Conservation (phyloP, 805 yeast species). For the Suhomyces sp. region DNA sequence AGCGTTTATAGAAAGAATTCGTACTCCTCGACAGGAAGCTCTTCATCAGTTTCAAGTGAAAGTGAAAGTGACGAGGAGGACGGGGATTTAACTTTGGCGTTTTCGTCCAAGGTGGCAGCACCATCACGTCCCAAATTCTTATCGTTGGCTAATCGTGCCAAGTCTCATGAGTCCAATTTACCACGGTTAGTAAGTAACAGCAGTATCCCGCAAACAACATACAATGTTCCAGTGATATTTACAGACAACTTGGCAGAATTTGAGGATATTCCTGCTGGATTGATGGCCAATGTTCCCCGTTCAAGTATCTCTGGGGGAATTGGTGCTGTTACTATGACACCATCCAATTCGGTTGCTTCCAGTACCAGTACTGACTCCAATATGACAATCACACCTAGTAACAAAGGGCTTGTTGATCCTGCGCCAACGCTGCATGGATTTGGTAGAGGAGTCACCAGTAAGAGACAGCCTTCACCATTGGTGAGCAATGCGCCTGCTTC, state of each 20-base stretch:
- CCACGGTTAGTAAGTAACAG: constrained; percentile 22
- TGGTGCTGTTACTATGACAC: constrained; percentile 11
- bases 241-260: constrained; percentile 34
- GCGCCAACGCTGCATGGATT: too few species aligned
- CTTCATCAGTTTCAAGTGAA: constrained; percentile 12
- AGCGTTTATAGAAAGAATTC: constrained; percentile 5
- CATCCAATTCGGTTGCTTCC: constrained; percentile 15
- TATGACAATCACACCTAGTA: constrained; percentile 12
- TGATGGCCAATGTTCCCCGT: constrained; percentile 33
- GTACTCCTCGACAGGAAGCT: constrained; percentile 11
- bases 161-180: constrained; percentile 43
- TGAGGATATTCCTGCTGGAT: constrained; percentile 42
- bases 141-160: constrained; percentile 33
- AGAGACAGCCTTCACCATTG: constrained; percentile 34
- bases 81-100: constrained; percentile 45
- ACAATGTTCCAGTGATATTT: constrained; percentile 31
- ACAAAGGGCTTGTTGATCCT: neutral
- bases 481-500: constrained; percentile 22
- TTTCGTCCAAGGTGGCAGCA: constrained; percentile 40
- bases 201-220: constrained; percentile 10
- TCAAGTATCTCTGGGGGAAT: constrained; percentile 22
- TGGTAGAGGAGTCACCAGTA: neutral
- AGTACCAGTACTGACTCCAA: constrained; percentile 16
- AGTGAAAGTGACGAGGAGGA: constrained; percentile 35
- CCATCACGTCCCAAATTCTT: constrained; percentile 34